Evolutionary conservation across 306 rosid species (phyloP), one percentile per base, ranked within the genome.

Genomic region (Arachis stenosperma): DNA sequence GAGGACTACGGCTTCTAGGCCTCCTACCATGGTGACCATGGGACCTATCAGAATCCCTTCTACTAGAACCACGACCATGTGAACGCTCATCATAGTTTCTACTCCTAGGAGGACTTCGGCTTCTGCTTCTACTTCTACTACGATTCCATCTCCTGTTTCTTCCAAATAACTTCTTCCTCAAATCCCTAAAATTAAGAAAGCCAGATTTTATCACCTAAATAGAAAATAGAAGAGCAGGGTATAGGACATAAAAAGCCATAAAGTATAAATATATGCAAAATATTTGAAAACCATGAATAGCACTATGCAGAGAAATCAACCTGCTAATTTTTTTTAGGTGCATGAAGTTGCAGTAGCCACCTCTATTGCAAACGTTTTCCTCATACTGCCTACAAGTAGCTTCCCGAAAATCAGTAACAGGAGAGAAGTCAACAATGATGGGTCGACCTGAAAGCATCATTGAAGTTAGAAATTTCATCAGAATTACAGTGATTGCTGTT

Each of bases 331-430:
- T 94, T 86, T 94, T 94, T 79, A 94, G 81, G 71, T 94, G 98
- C 98, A 94, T 94, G 64, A 94, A 91, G 84, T 94, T 91, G 85
- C 98, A 94, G 78, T 94, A 94, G 82, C 98, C 98, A 75, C 98
- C 98, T 52, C 98, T 91, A 75, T 90, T 88, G 75, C 98, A 94
- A 65, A 94, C 98, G 77, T 94, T 91, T 83, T 94, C 98, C 85
- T 94, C 98, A 63, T 94, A 94, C 86, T 94, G 98, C 80, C 97
- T 91, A 78, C 98, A 94, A 22, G 98, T 94, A 75, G 98, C 98
- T 88, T 94, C 98, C 77, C 98, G 96, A 61, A 94, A 94, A 82
- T 94, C 98, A 63, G 98, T 94, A 73, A 94, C 98, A 6, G 98
- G 98, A 15, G 98, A 94, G 78, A 91, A 94, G 83, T 94, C 98